Base-by-base conservation (phyloP, 106 monocot species). In the Posidonia australis region DNA sequence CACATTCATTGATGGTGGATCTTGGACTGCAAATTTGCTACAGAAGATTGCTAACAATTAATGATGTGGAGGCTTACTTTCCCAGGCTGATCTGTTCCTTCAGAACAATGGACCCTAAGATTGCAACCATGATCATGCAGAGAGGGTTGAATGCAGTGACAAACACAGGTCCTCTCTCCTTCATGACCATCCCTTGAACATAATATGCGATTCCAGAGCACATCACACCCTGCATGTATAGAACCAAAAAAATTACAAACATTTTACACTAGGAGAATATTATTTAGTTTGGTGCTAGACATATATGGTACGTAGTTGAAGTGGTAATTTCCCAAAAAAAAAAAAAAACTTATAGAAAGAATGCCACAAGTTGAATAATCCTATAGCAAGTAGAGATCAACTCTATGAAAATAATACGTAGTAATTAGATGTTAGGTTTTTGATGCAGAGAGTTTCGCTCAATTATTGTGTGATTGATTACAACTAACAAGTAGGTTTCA, bases 61-160 rank as follows among this genome's bases (percentile, higher is more conserved):
- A 28, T 27, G 25, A 28, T 20, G 58, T 17, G 55, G 12, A 55
- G 16, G 27, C 49, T 21, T 66, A 92, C 92, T 85, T 88, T 75
- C 92, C 92, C 10, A 80, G 41, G 68, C 71, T 76, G 72, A 92
- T 78, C 55, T 85, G 74, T 53, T 92, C 92, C 26, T 64, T 68
- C 1, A 92, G 76, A 76, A 88, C 65, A 61, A 92, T 60, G 31
- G 88, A 80, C 17, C 92, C 82, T 43, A 83, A 18, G 25, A 83
- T 54, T 18, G 84, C 76, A 36, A 87, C 87, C 19, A 92, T 77
- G 75, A 92, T 88, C 87, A 92, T 87, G 74, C 85, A 78, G 9
- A 92, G 73, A 77, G 92, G 92, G 31, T 82, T 82, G 77, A 92
- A 92, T 9, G 87, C 84, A 14, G 92, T 85, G 24, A 88, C 88